Evolutionary conservation across 345 rosid genomes (phyloP), one percentile per base, ranked within the genome.

Genomic region (Populus deltoides): DNA sequence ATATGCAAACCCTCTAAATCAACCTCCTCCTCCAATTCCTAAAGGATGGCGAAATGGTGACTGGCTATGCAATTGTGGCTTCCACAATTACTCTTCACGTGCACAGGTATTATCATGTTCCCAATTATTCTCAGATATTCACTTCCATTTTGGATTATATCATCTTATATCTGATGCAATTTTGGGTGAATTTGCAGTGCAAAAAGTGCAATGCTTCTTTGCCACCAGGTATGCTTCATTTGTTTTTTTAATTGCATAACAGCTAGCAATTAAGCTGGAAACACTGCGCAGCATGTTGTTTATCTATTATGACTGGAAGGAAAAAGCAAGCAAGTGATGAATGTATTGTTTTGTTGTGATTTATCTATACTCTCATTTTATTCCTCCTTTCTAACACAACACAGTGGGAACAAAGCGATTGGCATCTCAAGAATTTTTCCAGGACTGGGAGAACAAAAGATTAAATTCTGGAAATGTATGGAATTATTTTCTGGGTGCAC

Each of bases 1-100:
- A 8, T 77, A 78, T 82, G 73, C 78, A 33, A 89, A 82, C 77
- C 70, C 87, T 79, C 68, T 75, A 70, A 83, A 68, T 82, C 92
- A 91, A 76, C 78, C 84, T 71, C 79, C 81, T 53, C 41, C 76
- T 86, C 87, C 82, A 36, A 53, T 18, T 17, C 59, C 59, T 17
- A 90, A 91, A 78, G 94, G 92, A 79, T 94, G 97, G 98, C 88
- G 90, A 77, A 91, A 74, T 57, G 97, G 96, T 20, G 94, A 94
- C 84, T 90, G 98, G 98, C 86, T 94, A 38, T 94, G 96, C 87
- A 88, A 69, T 71, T 91, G 94, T 77, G 97, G 97, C 41, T 93
- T 90, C 85, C 94, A 92, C 72, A 93, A 93, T 77, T 93, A 92
- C 78, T 89, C 97, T 33, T 94, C 94, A 22, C 94, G 90, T 74